These are phyloP conservation scores for Chrysanthemum makinoi DNA, from an alignment of 129 eudicot species.

Conservation along the genomic window DNA sequence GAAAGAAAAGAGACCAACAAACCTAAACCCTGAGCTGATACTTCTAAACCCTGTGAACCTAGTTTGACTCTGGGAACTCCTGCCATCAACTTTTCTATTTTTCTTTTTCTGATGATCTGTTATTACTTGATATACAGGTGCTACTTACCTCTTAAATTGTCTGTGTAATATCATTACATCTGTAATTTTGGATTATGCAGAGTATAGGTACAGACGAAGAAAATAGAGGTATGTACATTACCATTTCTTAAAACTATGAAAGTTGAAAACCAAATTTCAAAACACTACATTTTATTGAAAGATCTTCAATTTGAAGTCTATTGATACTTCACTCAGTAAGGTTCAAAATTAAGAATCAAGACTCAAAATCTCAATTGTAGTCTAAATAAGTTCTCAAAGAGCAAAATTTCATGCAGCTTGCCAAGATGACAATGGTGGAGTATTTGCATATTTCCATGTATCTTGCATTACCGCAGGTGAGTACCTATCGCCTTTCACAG, in stretches of 20 bases:
- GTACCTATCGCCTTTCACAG: constrained; percentile 46
- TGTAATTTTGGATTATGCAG: no score
- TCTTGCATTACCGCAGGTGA: constrained; percentile 17
- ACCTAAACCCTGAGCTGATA: constrained; percentile 18
- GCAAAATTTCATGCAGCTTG: constrained; percentile 2
- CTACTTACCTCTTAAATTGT: no score
- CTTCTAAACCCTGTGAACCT: constrained; percentile 45
- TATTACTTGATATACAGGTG: no score
- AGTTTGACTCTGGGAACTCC: constrained; percentile 19
- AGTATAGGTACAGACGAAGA: no score
- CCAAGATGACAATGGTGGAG: constrained; percentile 55
- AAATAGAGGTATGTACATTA: no score
- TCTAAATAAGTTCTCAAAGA: constrained; percentile 11
- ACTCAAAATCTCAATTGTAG: background rate
- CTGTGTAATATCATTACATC: no score
- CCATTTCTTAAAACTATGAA: no score
- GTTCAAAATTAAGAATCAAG: no score
- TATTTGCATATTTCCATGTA: constrained; percentile 44
- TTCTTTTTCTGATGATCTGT: background rate
- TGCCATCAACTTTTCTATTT: background rate
- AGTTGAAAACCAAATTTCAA: no score
- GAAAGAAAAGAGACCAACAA: no score
- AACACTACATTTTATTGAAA: no score
- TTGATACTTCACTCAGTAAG: no score
- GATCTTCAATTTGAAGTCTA: background rate